phyloP scores from a whole-genome alignment of 2,329 filamentous ascomycete genomes.

The Aspergillus hiratsukae region DNA sequence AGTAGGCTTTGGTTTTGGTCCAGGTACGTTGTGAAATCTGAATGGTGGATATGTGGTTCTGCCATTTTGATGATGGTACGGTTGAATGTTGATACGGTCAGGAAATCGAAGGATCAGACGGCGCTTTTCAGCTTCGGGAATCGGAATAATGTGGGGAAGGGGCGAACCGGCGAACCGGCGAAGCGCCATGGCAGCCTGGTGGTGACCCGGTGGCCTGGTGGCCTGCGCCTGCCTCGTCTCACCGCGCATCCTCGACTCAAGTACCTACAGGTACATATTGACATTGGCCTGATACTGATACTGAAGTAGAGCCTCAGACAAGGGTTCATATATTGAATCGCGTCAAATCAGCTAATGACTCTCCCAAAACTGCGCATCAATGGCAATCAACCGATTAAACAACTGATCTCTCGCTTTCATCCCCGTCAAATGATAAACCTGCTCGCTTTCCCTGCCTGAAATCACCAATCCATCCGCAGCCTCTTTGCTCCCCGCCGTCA shows the following conservation, averaged over 20 bases:
- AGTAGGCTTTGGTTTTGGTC: conserved; percentile 23
- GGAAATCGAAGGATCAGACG: background rate
- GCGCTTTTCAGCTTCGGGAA: background rate
- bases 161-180: too few species aligned
- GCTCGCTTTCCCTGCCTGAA: conserved; percentile 49
- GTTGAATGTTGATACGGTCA: too few species aligned
- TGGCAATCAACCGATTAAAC: conserved; percentile 72
- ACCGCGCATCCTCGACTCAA: background rate
- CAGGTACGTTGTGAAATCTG: background rate
- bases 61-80: background rate
- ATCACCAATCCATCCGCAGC: conserved; percentile 72
- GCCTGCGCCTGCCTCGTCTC: background rate
- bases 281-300: too few species aligned
- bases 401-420: conserved; percentile 69
- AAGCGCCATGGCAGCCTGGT: background rate
- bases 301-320: too few species aligned
- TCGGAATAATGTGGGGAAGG: background rate
- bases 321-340: background rate
- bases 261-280: too few species aligned
- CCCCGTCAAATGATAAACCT: conserved; percentile 62
- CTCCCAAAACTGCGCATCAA: conserved; percentile 81
- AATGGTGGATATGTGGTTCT: background rate
- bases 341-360: conserved; percentile 50
- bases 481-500: conserved; percentile 65
- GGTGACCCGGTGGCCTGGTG: background rate